Evolutionary conservation across 768 basidiomycete genomes (phyloP).

Genomic region (Jaapia argillacea): DNA sequence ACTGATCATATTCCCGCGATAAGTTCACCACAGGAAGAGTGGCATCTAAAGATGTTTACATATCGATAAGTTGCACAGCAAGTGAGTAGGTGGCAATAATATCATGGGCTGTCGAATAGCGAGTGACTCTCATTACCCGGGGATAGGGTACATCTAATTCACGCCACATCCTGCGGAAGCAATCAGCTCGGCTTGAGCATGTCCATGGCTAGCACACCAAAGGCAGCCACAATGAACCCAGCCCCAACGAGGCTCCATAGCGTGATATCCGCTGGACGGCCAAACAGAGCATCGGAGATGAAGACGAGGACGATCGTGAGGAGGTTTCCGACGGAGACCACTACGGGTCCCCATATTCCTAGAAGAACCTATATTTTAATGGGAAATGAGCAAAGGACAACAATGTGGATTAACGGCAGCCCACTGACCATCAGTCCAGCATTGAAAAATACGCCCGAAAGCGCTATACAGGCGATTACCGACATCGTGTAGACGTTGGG

Average conservation of each 20-base stretch:
- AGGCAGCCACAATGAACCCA: constrained; percentile 71
- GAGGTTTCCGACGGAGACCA: constrained; percentile 84
- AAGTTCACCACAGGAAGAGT: no score
- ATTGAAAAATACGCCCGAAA: constrained; percentile 71
- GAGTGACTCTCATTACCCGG: no score
- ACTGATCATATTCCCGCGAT: no score
- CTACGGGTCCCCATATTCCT: constrained; percentile 81
- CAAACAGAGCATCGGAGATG: constrained; percentile 67
- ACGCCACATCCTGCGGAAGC: no score
- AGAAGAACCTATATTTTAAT: constrained; percentile 49
- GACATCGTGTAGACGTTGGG: constrained; percentile 30
- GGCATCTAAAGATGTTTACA: no score
- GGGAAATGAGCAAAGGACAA: constrained; percentile 4
- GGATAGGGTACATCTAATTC: no score
- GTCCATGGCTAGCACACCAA: constrained; percentile 70
- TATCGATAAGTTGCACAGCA: no score
- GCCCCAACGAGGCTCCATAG: constrained; percentile 70
- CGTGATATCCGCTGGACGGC: constrained; percentile 53
- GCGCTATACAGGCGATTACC: constrained; percentile 58
- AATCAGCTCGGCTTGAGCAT: no score
- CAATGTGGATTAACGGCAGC: not conserved
- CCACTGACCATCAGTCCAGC: constrained; percentile 73
- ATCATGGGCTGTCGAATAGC: no score
- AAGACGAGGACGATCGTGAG: constrained; percentile 90
- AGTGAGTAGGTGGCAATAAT: no score